A percentile compares a stretch with the other conserved stretches of the same genome.
These are phyloP conservation scores for Hypsizygus ulmarius DNA, from an alignment of 1,284 basidiomycete genomes.

Conservation along the genomic window DNA sequence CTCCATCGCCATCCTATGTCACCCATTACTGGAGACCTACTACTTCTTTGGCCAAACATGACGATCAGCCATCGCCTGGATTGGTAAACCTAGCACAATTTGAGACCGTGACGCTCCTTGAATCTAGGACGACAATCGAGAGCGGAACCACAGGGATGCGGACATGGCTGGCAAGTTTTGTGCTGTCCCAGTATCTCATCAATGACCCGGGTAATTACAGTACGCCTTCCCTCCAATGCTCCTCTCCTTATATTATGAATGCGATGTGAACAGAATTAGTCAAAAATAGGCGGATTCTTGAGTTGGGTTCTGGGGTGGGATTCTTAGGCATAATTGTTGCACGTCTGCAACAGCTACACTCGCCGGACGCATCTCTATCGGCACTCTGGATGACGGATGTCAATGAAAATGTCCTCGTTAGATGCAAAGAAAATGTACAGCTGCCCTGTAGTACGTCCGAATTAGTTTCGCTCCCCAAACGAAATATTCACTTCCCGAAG, in stretches of 20 bases:
- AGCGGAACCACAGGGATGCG: slow-evolving; percentile 73
- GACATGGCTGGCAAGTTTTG: slow-evolving; percentile 72
- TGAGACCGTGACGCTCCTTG: slow-evolving; percentile 56
- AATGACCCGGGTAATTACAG: slow-evolving; percentile 35
- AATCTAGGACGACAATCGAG: slow-evolving; percentile 70
- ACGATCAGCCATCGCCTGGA: neutral
- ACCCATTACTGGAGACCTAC: slow-evolving; percentile 58
- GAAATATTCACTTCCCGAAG: slow-evolving; percentile 33
- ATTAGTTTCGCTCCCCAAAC: no score
- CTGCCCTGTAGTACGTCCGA: slow-evolving; percentile 66
- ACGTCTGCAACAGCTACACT: slow-evolving; percentile 42
- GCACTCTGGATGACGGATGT: slow-evolving; percentile 63
- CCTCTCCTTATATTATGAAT: neutral
- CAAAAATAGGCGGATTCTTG: slow-evolving; percentile 48
- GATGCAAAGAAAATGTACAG: slow-evolving; percentile 55
- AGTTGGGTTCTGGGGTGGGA: slow-evolving; percentile 73
- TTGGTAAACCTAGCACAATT: slow-evolving; percentile 26
- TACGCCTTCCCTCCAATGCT: neutral
- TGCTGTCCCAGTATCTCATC: slow-evolving; percentile 63
- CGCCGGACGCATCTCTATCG: slow-evolving; percentile 15
- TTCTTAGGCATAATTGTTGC: slow-evolving; percentile 65
- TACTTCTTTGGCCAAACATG: neutral
- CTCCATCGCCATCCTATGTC: slow-evolving; percentile 55
- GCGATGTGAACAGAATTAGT: slow-evolving; percentile 46
- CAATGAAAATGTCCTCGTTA: slow-evolving; percentile 58